Evolutionary conservation across 768 basidiomycete genomes (phyloP).

Genomic region (Pleurotus platypus): DNA sequence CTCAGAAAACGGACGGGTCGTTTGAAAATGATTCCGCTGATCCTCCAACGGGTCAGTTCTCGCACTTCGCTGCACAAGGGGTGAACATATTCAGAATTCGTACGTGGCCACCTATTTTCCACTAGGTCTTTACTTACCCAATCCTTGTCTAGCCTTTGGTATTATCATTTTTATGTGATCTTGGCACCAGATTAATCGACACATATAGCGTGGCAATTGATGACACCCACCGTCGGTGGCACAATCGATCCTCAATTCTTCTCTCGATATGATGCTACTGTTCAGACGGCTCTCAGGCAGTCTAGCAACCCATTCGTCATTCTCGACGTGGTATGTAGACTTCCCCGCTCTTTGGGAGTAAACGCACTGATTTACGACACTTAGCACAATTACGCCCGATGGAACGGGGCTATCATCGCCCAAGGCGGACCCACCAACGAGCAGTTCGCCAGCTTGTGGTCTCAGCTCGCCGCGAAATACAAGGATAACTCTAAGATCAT

Average conservation of each 20-base stretch:
- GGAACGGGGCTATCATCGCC: constrained; percentile 52
- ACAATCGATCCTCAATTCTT: constrained; percentile 42
- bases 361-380: not conserved
- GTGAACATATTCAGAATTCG: constrained; percentile 44
- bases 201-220: constrained; percentile 46
- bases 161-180: constrained; percentile 12
- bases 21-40: constrained; percentile 32
- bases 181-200: constrained; percentile 2
- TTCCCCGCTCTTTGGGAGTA: not conserved
- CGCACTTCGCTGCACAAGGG: constrained; percentile 45
- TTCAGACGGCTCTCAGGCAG: constrained; percentile 42
- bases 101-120: constrained; percentile 10
- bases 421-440: constrained; percentile 56
- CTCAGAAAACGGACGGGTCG: constrained; percentile 38
- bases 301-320: constrained; percentile 42
- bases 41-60: constrained; percentile 41
- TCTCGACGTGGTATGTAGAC: constrained; percentile 38
- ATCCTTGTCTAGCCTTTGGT: constrained; percentile 24
- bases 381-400: constrained; percentile 58
- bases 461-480: constrained; percentile 46
- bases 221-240: constrained; percentile 47
- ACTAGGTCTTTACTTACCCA: not conserved
- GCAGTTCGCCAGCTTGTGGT: constrained; percentile 50
- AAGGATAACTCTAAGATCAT: constrained; percentile 35
- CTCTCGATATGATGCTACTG: constrained; percentile 41